Percentiles rank a stretch among this genome's conserved stretches.
Conservation (phyloP, 495 filamentous ascomycete species). For the Evernia prunastri region DNA sequence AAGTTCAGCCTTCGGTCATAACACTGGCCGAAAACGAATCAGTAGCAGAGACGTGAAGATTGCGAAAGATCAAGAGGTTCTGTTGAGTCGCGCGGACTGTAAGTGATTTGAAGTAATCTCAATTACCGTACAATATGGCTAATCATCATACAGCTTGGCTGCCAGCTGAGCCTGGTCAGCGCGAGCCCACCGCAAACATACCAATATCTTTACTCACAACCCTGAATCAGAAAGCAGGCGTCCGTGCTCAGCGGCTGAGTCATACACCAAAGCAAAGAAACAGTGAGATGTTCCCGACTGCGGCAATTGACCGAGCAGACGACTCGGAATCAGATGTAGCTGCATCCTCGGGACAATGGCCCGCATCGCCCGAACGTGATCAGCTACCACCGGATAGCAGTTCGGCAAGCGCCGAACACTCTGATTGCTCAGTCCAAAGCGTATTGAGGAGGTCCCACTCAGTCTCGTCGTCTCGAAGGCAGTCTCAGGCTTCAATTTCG, state of each 20-base stretch:
- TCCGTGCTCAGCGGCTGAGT: not conserved
- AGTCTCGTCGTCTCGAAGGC: not conserved
- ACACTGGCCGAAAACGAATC: conserved; percentile 28
- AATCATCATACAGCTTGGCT: conserved; percentile 25
- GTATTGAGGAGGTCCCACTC: not conserved
- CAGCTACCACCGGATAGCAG: conserved; percentile 28
- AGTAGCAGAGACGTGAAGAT: conserved; percentile 45
- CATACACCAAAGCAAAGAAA: not conserved
- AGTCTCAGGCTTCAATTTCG: not conserved
- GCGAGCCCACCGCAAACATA: conserved; percentile 27
- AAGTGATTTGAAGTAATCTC: conserved; percentile 36
- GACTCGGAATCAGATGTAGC: conserved; percentile 16
- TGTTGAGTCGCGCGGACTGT: conserved; percentile 48
- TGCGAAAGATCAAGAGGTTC: conserved; percentile 50
- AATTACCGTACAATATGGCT: conserved; percentile 26
- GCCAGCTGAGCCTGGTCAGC: conserved; percentile 25
- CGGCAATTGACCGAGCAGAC: not conserved
- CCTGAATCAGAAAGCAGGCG: conserved; percentile 23
- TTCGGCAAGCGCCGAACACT: conserved; percentile 4
- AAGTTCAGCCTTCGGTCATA: not conserved
- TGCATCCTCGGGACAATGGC: conserved; percentile 12
- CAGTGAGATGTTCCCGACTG: not conserved
- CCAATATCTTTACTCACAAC: conserved; percentile 25
- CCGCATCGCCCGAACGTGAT: conserved; percentile 15
- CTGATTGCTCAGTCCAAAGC: conserved; percentile 1